phyloP scores from a whole-genome alignment of 768 basidiomycete species.

The Paxillus ammoniavirescens region DNA sequence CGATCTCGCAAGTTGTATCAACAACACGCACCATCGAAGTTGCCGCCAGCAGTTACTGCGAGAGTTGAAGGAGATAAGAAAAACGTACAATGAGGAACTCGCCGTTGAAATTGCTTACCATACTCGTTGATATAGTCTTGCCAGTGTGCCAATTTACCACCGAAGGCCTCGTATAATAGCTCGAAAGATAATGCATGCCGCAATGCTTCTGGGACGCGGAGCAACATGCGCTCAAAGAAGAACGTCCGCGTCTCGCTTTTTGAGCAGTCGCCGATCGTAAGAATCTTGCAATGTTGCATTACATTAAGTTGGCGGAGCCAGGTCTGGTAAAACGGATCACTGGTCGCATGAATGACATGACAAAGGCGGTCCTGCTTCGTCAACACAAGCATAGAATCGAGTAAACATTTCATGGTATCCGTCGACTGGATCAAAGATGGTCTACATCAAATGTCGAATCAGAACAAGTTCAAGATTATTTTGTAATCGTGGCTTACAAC shows the following conservation, averaged over 20 bases:
- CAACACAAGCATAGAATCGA: conserved; percentile 83
- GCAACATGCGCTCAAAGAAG: conserved; percentile 62
- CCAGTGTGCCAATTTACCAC: conserved; percentile 84
- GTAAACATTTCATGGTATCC: conserved; percentile 79
- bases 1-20: background rate
- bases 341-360: conserved; percentile 80
- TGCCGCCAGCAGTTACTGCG: conserved; percentile 73
- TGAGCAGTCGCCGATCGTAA: conserved; percentile 78
- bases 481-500: conserved; percentile 44
- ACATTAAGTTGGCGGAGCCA: conserved; percentile 80
- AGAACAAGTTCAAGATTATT: background rate
- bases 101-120: conserved; percentile 34
- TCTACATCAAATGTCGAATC: conserved; percentile 33
- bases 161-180: conserved; percentile 72
- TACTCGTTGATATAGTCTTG: conserved; percentile 78
- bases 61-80: conserved; percentile 8
- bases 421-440: conserved; percentile 73
- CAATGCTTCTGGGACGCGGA: conserved; percentile 67
- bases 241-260: conserved; percentile 67
- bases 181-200: conserved; percentile 63
- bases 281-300: conserved; percentile 83
- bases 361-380: conserved; percentile 87
- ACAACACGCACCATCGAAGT: conserved; percentile 55
- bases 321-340: conserved; percentile 83
- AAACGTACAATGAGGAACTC: background rate